These are phyloP conservation scores for Nannizziopsis barbatae DNA, from an alignment of 2,329 filamentous ascomycete genomes.

Conservation along the genomic window DNA sequence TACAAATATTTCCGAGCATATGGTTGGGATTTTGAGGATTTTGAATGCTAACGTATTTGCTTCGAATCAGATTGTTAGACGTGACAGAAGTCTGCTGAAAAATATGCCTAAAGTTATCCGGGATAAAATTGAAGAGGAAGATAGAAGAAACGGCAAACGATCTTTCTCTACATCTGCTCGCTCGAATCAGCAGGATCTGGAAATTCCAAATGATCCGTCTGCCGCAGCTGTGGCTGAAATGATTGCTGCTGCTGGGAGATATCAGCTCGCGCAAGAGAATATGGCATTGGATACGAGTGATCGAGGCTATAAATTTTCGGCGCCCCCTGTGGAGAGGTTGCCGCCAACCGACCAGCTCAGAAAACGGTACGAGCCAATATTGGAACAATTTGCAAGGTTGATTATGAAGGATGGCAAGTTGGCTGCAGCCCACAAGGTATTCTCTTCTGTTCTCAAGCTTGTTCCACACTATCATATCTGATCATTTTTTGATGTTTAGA, in stretches of 20 bases:
- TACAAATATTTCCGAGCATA: slow-evolving; percentile 4
- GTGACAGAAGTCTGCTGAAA: slow-evolving; percentile 50
- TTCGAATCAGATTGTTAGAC: slow-evolving; percentile 46
- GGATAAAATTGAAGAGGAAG: slow-evolving; percentile 29
- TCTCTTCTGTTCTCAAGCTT: slow-evolving; percentile 13
- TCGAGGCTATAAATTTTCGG: slow-evolving; percentile 63
- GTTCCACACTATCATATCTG: slow-evolving; percentile 10
- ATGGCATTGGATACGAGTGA: slow-evolving; percentile 25
- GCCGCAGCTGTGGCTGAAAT: slow-evolving; percentile 27
- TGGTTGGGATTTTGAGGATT: neutral
- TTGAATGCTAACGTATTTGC: slow-evolving; percentile 7
- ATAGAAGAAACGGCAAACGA: slow-evolving; percentile 25
- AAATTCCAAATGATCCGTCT: slow-evolving; percentile 23
- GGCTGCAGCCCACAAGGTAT: slow-evolving; percentile 74
- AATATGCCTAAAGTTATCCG: slow-evolving; percentile 58
- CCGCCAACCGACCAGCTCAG: slow-evolving; percentile 56
- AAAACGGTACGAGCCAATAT: slow-evolving; percentile 71
- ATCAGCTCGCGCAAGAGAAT: slow-evolving; percentile 12
- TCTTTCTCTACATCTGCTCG: slow-evolving; percentile 49
- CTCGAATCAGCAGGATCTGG: slow-evolving; percentile 25
- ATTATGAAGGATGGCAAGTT: slow-evolving; percentile 89
- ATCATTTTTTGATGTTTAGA: slow-evolving; percentile 40
- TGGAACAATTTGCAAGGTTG: slow-evolving; percentile 78
- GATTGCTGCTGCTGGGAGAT: slow-evolving; percentile 21
- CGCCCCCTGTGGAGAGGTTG: slow-evolving; percentile 55